Percentiles rank a stretch among this genome's conserved stretches.
These are phyloP conservation scores for Diplodia scrobiculata DNA, from an alignment of 2,329 filamentous ascomycete species.

Conservation along the genomic window DNA sequence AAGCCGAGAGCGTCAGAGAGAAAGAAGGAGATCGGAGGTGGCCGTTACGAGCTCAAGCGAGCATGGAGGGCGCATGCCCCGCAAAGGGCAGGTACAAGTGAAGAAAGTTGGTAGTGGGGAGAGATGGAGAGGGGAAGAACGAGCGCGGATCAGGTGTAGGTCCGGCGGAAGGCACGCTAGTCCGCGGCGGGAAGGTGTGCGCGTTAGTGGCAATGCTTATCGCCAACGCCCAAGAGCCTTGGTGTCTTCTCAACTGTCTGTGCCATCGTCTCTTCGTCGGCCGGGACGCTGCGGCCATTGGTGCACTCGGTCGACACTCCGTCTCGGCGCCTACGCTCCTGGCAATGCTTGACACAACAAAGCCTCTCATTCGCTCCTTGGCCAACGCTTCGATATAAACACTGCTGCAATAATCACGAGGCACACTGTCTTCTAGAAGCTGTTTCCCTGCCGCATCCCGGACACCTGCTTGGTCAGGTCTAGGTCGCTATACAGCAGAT, in stretches of 20 bases:
- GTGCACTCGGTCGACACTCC: slow-evolving; percentile 30
- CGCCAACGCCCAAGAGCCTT: neutral
- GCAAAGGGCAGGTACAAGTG: slow-evolving; percentile 15
- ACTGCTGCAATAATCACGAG: neutral
- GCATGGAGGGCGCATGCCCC: neutral
- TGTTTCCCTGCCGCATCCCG: neutral
- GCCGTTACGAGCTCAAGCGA: neutral
- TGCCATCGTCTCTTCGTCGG: neutral
- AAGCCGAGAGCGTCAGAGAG: no score
- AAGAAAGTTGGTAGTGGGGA: slow-evolving; percentile 3
- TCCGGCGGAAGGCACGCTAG: neutral
- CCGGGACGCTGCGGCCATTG: slow-evolving; percentile 25
- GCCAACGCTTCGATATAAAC: neutral
- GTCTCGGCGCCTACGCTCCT: slow-evolving; percentile 29
- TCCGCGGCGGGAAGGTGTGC: neutral
- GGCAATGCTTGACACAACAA: slow-evolving; percentile 9
- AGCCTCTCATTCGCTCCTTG: slow-evolving; percentile 24
- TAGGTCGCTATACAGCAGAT: slow-evolving; percentile 8
- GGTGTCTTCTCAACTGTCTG: slow-evolving; percentile 8
- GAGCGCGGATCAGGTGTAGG: neutral
- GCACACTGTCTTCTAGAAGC: slow-evolving; percentile 16
- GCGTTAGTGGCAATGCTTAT: slow-evolving; percentile 16
- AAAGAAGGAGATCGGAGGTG: neutral
- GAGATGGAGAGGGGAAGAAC: neutral
- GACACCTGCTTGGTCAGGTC: slow-evolving; percentile 26